Evolutionary conservation across 371 early-diverging fungal species (phyloP).

Genomic region (Apophysomyces trapeziformis): DNA sequence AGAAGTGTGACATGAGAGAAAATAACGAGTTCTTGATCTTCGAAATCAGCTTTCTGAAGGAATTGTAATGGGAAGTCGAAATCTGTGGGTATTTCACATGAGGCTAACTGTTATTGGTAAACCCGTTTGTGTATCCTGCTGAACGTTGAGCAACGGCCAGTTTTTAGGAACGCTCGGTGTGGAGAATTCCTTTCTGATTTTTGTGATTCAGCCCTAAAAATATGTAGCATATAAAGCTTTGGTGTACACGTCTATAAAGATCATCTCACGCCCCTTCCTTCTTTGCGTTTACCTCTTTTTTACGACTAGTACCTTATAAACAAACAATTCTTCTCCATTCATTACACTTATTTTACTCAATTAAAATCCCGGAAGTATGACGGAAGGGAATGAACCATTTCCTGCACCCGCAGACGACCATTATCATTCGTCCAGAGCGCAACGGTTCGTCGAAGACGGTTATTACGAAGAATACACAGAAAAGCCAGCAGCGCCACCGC

Average conservation of each 20-base stretch:
- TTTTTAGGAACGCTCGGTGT: conserved; percentile 1
- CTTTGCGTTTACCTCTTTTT: conserved; percentile 8
- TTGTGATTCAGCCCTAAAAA: background rate
- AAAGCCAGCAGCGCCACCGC: conserved; percentile 31
- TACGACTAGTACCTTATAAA: background rate
- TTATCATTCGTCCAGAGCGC: background rate
- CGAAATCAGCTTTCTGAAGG: background rate
- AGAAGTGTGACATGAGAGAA: background rate
- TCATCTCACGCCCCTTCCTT: background rate
- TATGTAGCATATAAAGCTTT: background rate
- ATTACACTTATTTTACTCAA: background rate
- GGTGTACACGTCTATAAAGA: background rate
- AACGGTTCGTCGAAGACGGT: conserved; percentile 11
- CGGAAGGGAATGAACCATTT: background rate
- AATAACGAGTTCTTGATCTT: background rate
- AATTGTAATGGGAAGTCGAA: background rate
- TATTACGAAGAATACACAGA: conserved; percentile 37
- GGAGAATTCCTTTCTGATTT: background rate
- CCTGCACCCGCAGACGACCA: background rate
- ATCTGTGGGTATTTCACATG: conserved; percentile 10
- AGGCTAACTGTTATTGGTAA: conserved; percentile 9
- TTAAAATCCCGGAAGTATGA: background rate
- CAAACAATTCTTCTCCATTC: conserved; percentile 6
- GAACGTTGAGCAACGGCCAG: conserved; percentile 8
- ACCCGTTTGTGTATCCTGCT: conserved; percentile 8